Evolutionary conservation across 2,329 filamentous ascomycete genomes (phyloP).

Genomic region (Fusarium penzigii): DNA sequence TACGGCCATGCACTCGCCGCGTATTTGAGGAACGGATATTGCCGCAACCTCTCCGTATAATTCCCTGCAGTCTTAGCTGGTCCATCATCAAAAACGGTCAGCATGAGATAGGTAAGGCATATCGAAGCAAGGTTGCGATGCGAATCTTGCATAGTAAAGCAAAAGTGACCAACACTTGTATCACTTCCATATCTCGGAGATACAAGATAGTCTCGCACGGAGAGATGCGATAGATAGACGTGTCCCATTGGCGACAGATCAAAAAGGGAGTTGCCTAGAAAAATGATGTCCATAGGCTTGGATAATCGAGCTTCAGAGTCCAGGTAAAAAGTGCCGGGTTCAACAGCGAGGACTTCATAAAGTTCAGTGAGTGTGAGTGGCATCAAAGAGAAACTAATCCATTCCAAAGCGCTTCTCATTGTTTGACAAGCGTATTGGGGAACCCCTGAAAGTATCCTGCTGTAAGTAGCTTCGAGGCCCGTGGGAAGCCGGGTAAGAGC

Average conservation of each 20-base stretch:
- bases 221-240: background rate
- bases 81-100: too few relatives aligned
- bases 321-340: background rate
- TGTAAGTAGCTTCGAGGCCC: background rate
- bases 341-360: background rate
- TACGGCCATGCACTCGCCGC: too few relatives aligned
- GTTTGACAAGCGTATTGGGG: background rate
- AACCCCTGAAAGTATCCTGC: too few relatives aligned
- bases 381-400: too few relatives aligned
- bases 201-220: background rate
- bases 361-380: background rate
- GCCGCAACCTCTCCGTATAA: too few relatives aligned
- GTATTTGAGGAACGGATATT: too few relatives aligned
- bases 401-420: background rate
- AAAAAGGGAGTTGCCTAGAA: background rate
- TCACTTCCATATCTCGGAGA: background rate
- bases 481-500: background rate
- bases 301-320: background rate
- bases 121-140: background rate
- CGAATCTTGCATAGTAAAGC: background rate
- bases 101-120: too few relatives aligned
- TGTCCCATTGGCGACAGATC: background rate
- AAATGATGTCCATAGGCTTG: background rate
- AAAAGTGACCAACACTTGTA: too few relatives aligned
- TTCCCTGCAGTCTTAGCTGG: too few relatives aligned